Conservation (phyloP, 192 early-diverging fungal species). For the Neocallimastix lanati region DNA sequence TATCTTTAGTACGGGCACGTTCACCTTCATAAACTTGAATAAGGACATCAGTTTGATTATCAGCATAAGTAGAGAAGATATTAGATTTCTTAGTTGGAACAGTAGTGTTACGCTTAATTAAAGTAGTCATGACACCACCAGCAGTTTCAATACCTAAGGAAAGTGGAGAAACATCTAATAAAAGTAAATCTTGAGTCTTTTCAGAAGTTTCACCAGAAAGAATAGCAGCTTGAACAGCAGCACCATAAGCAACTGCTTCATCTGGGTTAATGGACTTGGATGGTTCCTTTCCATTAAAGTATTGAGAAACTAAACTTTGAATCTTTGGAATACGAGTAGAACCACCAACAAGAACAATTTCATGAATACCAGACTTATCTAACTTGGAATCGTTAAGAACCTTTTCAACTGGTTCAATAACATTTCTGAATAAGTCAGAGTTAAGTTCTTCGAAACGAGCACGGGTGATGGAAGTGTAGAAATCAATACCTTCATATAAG, state of each 20-base stretch:
- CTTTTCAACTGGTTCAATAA: too few species aligned
- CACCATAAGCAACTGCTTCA: constrained; percentile 86
- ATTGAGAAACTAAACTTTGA: too few species aligned
- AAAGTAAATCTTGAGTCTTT: constrained; percentile 1
- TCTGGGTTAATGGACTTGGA: constrained; percentile 94
- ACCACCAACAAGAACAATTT: constrained; percentile 58
- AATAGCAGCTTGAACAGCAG: constrained; percentile 73
- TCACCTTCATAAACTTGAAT: constrained; percentile 98
- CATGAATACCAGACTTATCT: constrained; percentile 55
- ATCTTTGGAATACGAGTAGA: too few species aligned
- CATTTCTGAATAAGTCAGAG: constrained; percentile 36
- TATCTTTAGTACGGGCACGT: constrained; percentile 92
- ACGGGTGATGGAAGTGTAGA: too few species aligned
- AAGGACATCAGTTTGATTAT: constrained; percentile 95
- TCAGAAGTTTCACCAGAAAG: constrained; percentile 27
- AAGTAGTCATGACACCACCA: neutral
- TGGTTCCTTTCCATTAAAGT: too few species aligned
- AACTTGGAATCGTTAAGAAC: constrained; percentile 59
- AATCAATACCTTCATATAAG: too few species aligned
- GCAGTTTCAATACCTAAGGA: neutral
- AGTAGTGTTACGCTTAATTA: neutral
- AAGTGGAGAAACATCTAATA: neutral
- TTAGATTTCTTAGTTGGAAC: constrained; percentile 51
- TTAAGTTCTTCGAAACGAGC: constrained; percentile 66
- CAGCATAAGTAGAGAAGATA: constrained; percentile 93